Base-by-base conservation (phyloP, 768 basidiomycete species). In the Lactarius sp. region DNA sequence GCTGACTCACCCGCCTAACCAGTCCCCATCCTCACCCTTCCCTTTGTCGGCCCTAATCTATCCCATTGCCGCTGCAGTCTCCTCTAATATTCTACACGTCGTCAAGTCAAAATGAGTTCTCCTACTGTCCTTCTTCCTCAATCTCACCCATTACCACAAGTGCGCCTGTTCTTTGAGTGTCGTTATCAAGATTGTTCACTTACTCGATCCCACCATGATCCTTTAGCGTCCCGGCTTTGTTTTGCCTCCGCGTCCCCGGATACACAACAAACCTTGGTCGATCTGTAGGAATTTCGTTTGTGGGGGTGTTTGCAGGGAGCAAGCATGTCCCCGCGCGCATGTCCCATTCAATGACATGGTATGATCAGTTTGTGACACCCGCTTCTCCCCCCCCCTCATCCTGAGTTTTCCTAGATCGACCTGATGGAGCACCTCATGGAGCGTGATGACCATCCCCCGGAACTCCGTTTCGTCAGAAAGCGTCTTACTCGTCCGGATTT, bases 241-340 rank as follows among this genome's bases (percentile, higher is more conserved):
- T 10, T 6, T 42, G 2, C 0, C 3, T 46, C 16, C 22, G 7
- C 49, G 33, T 2, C 18, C 31, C 20, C 31, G 3, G 12, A 42
- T 13, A 22, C 31, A 39, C 36, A n/a, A 31, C 13, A 31, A 7
- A 20, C 33, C 63, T 51, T 20, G 47, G 6, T 0, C 27, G 2
- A 64, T 64, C 34, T 64, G 63, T 33, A 64, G 63, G 9, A 18
- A 34, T 18, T 64, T 51, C 59, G 14, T 56, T 20, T 64, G 36
- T 64, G 0, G 5, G 0, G 63, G 63, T 37, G 0, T 31, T 20
- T 64, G 63, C 50, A 12, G 13, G 8, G 34, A 55, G 13, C 4
- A 0, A 31, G 0, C 6, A 9, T 65, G 64, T 14, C 22, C 22
- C 2, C 59, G 53, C 16, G 53, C 44, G 6, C 64, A 65, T 60